Conservation (phyloP, 2,329 filamentous ascomycete genomes). For the Huntiella abstrusa region DNA sequence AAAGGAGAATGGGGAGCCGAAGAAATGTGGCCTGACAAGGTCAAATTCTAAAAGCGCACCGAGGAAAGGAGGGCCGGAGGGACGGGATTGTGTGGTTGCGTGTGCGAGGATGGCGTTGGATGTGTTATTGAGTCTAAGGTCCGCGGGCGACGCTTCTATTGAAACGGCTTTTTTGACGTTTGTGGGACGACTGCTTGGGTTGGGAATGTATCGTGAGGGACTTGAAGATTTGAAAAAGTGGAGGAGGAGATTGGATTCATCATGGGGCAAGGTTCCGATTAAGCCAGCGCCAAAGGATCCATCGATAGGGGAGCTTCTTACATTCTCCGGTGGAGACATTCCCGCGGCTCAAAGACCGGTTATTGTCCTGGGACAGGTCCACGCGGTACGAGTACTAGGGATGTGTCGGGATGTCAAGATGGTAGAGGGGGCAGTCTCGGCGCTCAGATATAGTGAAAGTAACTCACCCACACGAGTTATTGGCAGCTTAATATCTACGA, state of each 20-base stretch:
- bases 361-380: constrained; percentile 44
- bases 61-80: neutral
- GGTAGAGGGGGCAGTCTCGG: constrained; percentile 37
- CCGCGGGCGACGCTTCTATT: constrained; percentile 35
- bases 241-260: constrained; percentile 39
- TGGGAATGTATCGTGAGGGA: constrained; percentile 49
- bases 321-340: constrained; percentile 31
- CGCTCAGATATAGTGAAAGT: constrained; percentile 30
- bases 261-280: constrained; percentile 17
- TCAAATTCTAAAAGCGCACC: neutral
- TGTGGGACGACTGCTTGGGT: constrained; percentile 42
- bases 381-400: constrained; percentile 44
- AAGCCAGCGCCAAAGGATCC: constrained; percentile 15
- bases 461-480: constrained; percentile 8
- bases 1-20: constrained; percentile 1
- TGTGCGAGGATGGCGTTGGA: constrained; percentile 50
- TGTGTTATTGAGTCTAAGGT: constrained; percentile 25
- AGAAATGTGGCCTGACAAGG: neutral
- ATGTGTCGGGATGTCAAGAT: constrained; percentile 38
- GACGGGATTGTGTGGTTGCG: constrained; percentile 35
- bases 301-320: constrained; percentile 33
- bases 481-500: constrained; percentile 3
- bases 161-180: constrained; percentile 57
- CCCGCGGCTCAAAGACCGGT: constrained; percentile 30
- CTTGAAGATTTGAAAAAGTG: constrained; percentile 48